phyloP scores from a whole-genome alignment of 495 filamentous ascomycete genomes.

The Penicillium paradoxum region DNA sequence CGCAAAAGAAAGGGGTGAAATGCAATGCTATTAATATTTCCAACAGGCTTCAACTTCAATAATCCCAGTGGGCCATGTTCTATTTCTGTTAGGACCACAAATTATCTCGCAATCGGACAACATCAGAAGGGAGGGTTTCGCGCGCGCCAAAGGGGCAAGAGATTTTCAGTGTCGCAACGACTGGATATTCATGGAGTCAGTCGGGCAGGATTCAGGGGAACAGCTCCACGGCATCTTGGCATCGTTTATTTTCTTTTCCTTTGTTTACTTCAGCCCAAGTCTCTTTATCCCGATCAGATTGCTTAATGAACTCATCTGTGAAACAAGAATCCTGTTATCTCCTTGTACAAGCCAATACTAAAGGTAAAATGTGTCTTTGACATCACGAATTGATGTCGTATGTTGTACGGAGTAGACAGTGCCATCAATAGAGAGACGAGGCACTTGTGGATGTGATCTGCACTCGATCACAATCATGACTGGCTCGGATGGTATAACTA shows the following conservation, averaged over 20 bases:
- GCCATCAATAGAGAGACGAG: not conserved
- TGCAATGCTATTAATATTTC: not conserved
- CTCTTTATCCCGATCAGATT: not conserved
- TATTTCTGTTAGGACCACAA: conserved; percentile 4
- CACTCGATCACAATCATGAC: not conserved
- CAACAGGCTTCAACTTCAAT: not conserved
- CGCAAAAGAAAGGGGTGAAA: not conserved
- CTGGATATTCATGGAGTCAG: not conserved
- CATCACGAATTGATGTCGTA: not conserved
- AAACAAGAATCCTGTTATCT: not conserved
- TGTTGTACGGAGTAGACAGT: too few relatives aligned
- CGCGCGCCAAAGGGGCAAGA: not conserved
- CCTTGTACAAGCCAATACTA: not conserved
- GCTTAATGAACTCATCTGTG: not conserved
- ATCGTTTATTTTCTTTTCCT: not conserved
- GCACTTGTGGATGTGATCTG: conserved; percentile 2
- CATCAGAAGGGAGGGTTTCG: not conserved
- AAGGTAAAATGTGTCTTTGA: not conserved
- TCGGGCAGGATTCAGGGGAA: conserved; percentile 2
- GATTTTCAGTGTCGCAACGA: not conserved
- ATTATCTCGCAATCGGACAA: not conserved
- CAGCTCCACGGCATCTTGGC: conserved; percentile 4
- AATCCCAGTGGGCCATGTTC: not conserved
- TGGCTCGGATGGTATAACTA: not conserved
- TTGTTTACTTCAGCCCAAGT: too few relatives aligned